A percentile compares a stretch with the other conserved stretches of the same genome.
These are phyloP conservation scores for Aspergillus unguis DNA, from an alignment of 2,329 filamentous ascomycete species.

Conservation along the genomic window DNA sequence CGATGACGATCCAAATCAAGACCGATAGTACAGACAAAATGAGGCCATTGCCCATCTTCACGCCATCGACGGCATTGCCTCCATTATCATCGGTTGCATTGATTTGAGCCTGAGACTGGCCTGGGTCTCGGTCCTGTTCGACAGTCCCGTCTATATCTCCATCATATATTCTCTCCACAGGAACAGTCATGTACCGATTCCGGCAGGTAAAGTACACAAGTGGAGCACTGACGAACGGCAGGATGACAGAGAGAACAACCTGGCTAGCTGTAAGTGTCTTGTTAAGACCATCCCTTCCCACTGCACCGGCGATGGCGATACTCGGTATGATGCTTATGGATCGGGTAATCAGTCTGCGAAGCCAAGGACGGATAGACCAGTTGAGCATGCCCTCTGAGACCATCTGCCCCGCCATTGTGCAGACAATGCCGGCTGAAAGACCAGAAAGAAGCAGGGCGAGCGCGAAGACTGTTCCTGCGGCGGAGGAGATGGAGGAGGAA, in stretches of 20 bases:
- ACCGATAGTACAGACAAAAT: constrained; percentile 57
- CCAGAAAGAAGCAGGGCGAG: constrained; percentile 77
- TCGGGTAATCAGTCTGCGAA: constrained; percentile 72
- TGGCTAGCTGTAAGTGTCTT: constrained; percentile 72
- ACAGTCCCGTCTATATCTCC: constrained; percentile 7
- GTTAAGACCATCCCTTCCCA: constrained; percentile 68
- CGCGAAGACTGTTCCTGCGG: constrained; percentile 79
- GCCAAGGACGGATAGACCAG: constrained; percentile 72
- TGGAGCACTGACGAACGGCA: constrained; percentile 80
- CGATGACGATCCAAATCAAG: constrained; percentile 69
- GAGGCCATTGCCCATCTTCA: constrained; percentile 72
- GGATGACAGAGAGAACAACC: constrained; percentile 71
- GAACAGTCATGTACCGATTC: constrained; percentile 74
- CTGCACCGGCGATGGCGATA: constrained; percentile 77
- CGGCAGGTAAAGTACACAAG: constrained; percentile 82
- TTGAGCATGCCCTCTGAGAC: constrained; percentile 77
- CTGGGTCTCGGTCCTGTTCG: background rate
- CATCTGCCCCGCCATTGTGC: constrained; percentile 88
- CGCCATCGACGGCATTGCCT: constrained; percentile 28
- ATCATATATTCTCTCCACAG: constrained; percentile 41
- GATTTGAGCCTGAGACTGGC: background rate
- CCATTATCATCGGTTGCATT: background rate
- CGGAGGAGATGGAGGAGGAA: constrained; percentile 64
- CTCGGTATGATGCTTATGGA: constrained; percentile 76
- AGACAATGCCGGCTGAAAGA: constrained; percentile 78